A percentile compares a stretch with the other conserved stretches of the same genome.
Conservation (phyloP, 106 monocot species). For the Dendrobium chrysotoxum region DNA sequence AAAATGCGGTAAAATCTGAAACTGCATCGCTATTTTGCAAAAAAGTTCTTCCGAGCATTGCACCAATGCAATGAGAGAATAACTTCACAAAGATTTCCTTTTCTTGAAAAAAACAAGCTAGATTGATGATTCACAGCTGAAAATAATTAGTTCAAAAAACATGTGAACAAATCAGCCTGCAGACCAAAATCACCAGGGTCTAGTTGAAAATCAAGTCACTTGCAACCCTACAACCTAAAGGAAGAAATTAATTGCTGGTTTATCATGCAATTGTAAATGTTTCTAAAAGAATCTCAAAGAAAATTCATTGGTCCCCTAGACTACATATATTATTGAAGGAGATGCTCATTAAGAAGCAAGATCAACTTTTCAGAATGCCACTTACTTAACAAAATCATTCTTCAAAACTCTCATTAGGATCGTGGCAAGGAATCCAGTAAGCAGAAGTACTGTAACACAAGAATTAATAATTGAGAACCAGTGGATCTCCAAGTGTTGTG, state of each 20-base stretch:
- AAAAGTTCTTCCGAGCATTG: too few species aligned
- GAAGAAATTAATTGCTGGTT: not conserved
- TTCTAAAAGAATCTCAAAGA: not conserved
- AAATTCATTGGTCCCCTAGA: not conserved
- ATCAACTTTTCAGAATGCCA: slow-evolving; percentile 1
- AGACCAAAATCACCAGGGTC: not conserved
- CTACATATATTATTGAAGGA: not conserved
- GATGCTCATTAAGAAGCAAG: not conserved
- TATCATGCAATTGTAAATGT: not conserved
- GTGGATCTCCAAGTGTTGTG: slow-evolving; percentile 74
- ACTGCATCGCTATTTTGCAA: too few species aligned
- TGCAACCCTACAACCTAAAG: not conserved
- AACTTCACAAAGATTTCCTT: too few species aligned
- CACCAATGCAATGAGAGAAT: too few species aligned
- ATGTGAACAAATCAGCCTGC: not conserved
- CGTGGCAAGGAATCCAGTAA: slow-evolving; percentile 77
- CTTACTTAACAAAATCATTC: slow-evolving; percentile 87
- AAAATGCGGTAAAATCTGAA: too few species aligned
- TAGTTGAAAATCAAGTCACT: not conserved
- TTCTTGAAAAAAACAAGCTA: too few species aligned
- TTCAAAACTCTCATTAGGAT: slow-evolving; percentile 84
- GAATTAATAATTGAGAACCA: slow-evolving; percentile 92
- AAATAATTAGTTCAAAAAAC: not conserved
- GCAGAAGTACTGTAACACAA: slow-evolving; percentile 69
- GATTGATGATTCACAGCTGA: not conserved